These are phyloP conservation scores for Tubosaeta sp. DNA, from an alignment of 768 basidiomycete genomes.

Conservation along the genomic window DNA sequence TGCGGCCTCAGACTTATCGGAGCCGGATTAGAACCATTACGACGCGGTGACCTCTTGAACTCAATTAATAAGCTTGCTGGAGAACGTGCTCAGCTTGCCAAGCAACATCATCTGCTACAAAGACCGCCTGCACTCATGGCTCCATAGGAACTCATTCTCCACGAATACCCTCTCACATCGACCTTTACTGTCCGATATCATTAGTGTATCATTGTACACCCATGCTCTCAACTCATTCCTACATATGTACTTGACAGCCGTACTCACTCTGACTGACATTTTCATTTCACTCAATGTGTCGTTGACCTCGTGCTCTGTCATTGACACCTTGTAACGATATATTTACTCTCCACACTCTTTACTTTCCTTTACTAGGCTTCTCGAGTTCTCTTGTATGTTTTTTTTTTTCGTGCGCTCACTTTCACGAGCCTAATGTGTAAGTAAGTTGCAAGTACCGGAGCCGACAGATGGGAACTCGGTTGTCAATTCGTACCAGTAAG, in stretches of 20 bases:
- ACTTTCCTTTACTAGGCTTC: background rate
- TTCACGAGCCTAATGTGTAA: no score
- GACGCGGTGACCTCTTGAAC: slow-evolving; percentile 75
- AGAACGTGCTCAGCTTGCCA: slow-evolving; percentile 44
- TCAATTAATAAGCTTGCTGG: slow-evolving; percentile 77
- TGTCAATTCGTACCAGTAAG: no score
- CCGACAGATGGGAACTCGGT: background rate
- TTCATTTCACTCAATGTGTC: background rate
- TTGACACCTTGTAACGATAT: background rate
- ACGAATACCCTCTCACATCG: slow-evolving; percentile 3
- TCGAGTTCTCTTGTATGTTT: background rate
- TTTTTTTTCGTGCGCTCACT: no score
- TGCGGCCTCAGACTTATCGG: background rate
- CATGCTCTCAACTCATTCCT: slow-evolving; percentile 3
- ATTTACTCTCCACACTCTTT: background rate
- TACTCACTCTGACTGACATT: slow-evolving; percentile 6
- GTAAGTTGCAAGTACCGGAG: background rate
- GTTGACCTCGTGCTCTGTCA: background rate
- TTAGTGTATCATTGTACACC: slow-evolving; percentile 14
- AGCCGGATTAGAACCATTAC: slow-evolving; percentile 56
- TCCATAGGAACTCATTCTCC: slow-evolving; percentile 8
- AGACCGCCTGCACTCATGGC: slow-evolving; percentile 31
- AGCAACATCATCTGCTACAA: slow-evolving; percentile 30
- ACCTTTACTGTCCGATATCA: slow-evolving; percentile 15
- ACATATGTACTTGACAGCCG: slow-evolving; percentile 1